A percentile compares a stretch with the other conserved stretches of the same genome.
phyloP scores from a whole-genome alignment of 352 stramenopile genomes.

The Pilasporangium apinafurcum region DNA sequence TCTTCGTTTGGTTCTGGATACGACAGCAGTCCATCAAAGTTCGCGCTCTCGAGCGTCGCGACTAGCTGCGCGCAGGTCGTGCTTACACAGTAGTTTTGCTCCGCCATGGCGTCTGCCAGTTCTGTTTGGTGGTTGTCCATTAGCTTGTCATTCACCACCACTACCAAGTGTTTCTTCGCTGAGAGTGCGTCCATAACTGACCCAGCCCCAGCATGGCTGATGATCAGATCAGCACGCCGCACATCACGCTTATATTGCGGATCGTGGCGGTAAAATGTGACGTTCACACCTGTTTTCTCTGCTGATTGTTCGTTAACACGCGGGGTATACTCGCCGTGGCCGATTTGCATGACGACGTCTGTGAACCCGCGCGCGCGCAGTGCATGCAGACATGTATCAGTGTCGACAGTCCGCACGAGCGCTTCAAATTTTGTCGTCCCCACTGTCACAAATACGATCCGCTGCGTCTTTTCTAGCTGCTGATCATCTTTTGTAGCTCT shows the following conservation, averaged over 20 bases:
- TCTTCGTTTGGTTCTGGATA: conserved; percentile 58
- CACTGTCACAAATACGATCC: conserved; percentile 92
- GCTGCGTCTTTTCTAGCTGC: no score
- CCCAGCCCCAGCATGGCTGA: conserved; percentile 93
- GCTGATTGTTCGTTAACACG: conserved; percentile 9
- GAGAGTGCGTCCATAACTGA: conserved; percentile 91
- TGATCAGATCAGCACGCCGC: conserved; percentile 85
- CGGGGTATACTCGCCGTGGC: conserved; percentile 54
- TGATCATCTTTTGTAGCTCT: no score
- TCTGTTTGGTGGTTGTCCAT: conserved; percentile 98
- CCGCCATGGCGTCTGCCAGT: conserved; percentile 89
- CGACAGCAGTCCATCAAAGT: conserved; percentile 31
- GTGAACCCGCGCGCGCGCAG: conserved; percentile 54
- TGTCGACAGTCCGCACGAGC: conserved; percentile 72
- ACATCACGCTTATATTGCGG: conserved; percentile 89
- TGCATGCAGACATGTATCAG: conserved; percentile 39
- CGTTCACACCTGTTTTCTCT: conserved; percentile 24
- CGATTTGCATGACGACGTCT: conserved; percentile 76
- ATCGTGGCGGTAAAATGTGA: conserved; percentile 87
- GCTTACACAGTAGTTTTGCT: conserved; percentile 47
- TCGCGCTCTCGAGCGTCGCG: conserved; percentile 19
- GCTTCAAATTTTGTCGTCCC: conserved; percentile 93
- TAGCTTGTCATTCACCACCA: conserved; percentile 92
- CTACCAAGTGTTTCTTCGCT: conserved; percentile 77
- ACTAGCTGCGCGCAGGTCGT: conserved; percentile 37